Conservation (phyloP, 805 yeast genomes). For the Lipomyces mesembrius region DNA sequence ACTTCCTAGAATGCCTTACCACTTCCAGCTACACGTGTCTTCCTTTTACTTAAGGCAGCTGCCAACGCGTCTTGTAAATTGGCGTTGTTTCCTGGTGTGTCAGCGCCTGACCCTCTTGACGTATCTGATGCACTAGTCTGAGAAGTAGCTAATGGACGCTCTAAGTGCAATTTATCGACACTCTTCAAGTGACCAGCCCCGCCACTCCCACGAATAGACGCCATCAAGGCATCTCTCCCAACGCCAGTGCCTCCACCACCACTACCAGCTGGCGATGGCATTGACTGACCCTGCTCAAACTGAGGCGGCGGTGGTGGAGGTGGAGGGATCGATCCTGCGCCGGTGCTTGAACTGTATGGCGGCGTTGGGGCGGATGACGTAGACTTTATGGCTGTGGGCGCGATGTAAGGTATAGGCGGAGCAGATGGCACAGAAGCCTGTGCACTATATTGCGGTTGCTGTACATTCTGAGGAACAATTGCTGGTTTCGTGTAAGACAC, state of each 20-base stretch:
- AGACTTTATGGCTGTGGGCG: constrained; percentile 6
- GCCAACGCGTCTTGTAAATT: constrained; percentile 85
- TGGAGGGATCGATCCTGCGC: not conserved
- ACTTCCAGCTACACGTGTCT: constrained; percentile 76
- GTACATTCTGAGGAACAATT: not conserved
- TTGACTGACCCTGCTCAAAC: constrained; percentile 34
- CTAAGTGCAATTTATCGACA: constrained; percentile 82
- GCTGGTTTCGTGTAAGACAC: not conserved
- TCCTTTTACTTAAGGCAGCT: constrained; percentile 80
- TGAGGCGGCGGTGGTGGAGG: constrained; percentile 35
- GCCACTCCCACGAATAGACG: constrained; percentile 82
- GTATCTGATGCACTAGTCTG: constrained; percentile 5
- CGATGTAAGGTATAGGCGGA: constrained; percentile 42
- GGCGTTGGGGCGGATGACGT: constrained; percentile 48
- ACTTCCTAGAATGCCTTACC: constrained; percentile 28
- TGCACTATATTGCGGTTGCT: constrained; percentile 6
- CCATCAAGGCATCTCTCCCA: constrained; percentile 79
- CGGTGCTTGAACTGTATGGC: not conserved
- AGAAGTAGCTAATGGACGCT: constrained; percentile 65
- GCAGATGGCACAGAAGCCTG: constrained; percentile 2
- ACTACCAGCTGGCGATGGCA: too few relatives aligned
- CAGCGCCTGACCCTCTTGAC: constrained; percentile 48
- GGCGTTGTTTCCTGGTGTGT: constrained; percentile 56
- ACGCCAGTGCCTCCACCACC: constrained; percentile 50
- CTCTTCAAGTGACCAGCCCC: constrained; percentile 71